phyloP scores from a whole-genome alignment of 257 asterid genomes.

The Salvia hispanica region DNA sequence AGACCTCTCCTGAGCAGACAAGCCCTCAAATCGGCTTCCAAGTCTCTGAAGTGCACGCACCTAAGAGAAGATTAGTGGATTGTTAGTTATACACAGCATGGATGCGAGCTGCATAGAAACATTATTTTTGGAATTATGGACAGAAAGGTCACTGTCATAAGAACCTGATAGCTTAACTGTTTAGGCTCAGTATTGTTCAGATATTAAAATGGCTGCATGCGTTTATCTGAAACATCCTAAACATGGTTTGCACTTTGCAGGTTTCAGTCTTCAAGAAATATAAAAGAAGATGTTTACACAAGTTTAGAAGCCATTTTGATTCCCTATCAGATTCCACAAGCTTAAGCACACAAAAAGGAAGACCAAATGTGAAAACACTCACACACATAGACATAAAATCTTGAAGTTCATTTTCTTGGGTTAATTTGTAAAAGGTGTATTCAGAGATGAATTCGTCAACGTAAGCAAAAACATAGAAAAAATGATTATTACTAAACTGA shows the following conservation, averaged over 20 bases:
- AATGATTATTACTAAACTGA: neutral
- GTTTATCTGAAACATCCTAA: neutral
- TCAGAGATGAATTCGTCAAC: neutral
- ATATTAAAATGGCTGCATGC: slow-evolving; percentile 11
- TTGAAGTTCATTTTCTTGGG: slow-evolving; percentile 6
- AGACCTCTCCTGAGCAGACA: slow-evolving; percentile 78
- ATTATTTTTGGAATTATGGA: neutral
- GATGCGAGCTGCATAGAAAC: neutral
- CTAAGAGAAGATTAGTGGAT: slow-evolving; percentile 38
- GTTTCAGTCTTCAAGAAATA: slow-evolving; percentile 7
- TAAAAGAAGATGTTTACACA: neutral
- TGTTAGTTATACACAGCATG: slow-evolving; percentile 10
- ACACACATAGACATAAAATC: neutral
- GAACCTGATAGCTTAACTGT: slow-evolving; percentile 5
- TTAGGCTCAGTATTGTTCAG: neutral
- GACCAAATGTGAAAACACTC: neutral
- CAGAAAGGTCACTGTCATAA: neutral
- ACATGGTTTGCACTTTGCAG: slow-evolving; percentile 20
- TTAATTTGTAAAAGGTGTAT: slow-evolving; percentile 5
- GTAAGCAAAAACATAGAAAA: neutral
- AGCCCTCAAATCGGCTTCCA: slow-evolving; percentile 86
- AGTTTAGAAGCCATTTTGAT: slow-evolving; percentile 1
- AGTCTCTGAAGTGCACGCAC: slow-evolving; percentile 86
- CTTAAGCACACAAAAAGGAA: neutral
- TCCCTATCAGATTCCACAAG: neutral